phyloP scores from a whole-genome alignment of 768 basidiomycete species.

The Lactarius tabidus region DNA sequence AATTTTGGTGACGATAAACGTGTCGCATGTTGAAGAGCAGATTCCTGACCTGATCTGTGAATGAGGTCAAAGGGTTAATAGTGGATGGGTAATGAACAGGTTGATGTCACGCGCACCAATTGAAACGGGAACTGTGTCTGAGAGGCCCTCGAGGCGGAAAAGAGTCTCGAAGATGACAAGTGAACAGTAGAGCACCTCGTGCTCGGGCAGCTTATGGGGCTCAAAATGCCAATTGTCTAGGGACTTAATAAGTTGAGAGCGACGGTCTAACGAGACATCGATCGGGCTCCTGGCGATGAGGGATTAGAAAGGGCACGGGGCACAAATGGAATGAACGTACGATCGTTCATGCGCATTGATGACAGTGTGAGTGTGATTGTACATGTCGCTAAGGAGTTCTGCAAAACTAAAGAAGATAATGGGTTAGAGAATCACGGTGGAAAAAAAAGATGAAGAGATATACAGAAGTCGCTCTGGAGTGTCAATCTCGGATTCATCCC shows the following conservation, averaged over 20 bases:
- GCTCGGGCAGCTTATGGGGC: constrained; percentile 76
- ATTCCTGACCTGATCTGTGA: constrained; percentile 63
- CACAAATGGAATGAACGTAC: constrained; percentile 32
- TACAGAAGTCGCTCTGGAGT: constrained; percentile 46
- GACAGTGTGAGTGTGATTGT: constrained; percentile 67
- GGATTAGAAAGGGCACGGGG: constrained; percentile 10
- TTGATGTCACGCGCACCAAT: constrained; percentile 45
- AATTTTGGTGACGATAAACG: constrained; percentile 86
- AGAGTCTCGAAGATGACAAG: constrained; percentile 84
- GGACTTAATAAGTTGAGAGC: constrained; percentile 58
- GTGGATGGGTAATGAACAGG: not conserved
- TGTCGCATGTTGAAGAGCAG: constrained; percentile 87
- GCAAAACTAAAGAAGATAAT: constrained; percentile 48
- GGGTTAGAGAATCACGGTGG: not conserved
- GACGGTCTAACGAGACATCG: constrained; percentile 43
- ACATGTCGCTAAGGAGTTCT: constrained; percentile 82
- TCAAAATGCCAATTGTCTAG: constrained; percentile 89
- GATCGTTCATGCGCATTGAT: constrained; percentile 50
- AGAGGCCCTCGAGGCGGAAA: constrained; percentile 74
- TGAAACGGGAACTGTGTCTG: constrained; percentile 51
- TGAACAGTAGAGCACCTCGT: constrained; percentile 77
- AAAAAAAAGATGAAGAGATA: constrained; percentile 27
- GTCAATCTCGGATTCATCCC: constrained; percentile 38
- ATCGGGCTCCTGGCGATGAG: constrained; percentile 23
- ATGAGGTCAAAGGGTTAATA: not conserved